Evolutionary conservation across 2,329 filamentous ascomycete species (phyloP).

Genomic region (Cladophialophora exuberans): DNA sequence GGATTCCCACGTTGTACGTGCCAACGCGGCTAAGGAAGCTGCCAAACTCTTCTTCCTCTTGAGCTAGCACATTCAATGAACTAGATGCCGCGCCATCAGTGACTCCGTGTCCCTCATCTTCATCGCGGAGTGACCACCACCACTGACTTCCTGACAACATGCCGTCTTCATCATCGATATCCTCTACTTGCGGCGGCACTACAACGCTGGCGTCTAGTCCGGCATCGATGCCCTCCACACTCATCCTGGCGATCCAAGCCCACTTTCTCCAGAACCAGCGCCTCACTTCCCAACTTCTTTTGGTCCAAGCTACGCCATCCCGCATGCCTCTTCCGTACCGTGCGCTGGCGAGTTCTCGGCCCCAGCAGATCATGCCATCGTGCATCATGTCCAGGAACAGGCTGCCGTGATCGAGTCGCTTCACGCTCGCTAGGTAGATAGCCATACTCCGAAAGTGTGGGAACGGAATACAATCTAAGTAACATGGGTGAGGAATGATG

Average conservation of each 20-base stretch:
- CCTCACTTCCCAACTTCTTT: constrained; percentile 50
- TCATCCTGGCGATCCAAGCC: constrained; percentile 40
- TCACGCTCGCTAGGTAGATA: constrained; percentile 23
- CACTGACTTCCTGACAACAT: constrained; percentile 26
- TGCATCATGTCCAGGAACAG: constrained; percentile 43
- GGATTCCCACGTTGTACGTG: constrained; percentile 22
- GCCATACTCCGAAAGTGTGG: constrained; percentile 28
- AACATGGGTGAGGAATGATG: constrained; percentile 25
- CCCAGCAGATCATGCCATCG: constrained; percentile 46
- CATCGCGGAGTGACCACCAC: constrained; percentile 24
- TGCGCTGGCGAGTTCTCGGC: constrained; percentile 32
- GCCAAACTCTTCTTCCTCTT: constrained; percentile 19
- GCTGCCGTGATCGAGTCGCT: constrained; percentile 40
- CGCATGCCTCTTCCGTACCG: constrained; percentile 36
- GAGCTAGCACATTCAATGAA: neutral
- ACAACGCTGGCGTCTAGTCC: constrained; percentile 19
- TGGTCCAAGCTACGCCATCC: constrained; percentile 48
- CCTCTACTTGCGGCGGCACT: constrained; percentile 32
- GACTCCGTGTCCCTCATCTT: constrained; percentile 1
- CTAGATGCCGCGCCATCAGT: neutral
- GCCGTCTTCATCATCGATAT: constrained; percentile 28
- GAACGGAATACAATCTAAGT: constrained; percentile 28
- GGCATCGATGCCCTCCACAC: constrained; percentile 41
- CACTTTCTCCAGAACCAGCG: constrained; percentile 52
- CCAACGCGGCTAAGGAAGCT: constrained; percentile 17